A percentile compares a stretch with the other conserved stretches of the same genome.
Evolutionary conservation across 345 rosid species (phyloP).

Genomic region (Citrus trifoliata): DNA sequence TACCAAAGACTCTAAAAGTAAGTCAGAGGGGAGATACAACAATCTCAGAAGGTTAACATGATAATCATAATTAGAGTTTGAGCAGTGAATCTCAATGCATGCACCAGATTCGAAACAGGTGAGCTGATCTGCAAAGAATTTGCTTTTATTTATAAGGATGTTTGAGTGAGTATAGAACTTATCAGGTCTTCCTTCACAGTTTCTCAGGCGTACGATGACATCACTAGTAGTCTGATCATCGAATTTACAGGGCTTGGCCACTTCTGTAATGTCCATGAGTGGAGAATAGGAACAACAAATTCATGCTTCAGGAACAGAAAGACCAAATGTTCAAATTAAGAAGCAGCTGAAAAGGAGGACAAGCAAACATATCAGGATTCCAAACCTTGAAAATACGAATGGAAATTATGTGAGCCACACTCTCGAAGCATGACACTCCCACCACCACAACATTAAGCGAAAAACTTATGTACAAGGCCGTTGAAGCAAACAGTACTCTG

Average conservation of each 20-base stretch:
- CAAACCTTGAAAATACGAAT: neutral
- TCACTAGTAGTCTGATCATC: constrained; percentile 40
- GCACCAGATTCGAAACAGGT: constrained; percentile 19
- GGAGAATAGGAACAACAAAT: constrained; percentile 6
- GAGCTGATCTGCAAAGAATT: constrained; percentile 37
- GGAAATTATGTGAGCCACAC: neutral
- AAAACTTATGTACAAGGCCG: neutral
- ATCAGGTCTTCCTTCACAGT: constrained; percentile 42
- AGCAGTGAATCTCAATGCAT: constrained; percentile 36
- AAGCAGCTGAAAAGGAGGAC: neutral
- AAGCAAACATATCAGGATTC: neutral
- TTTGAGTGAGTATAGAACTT: constrained; percentile 35
- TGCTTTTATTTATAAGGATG: constrained; percentile 33
- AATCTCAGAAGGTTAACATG: constrained; percentile 42
- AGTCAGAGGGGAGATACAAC: constrained; percentile 32
- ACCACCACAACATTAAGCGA: neutral
- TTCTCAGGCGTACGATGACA: constrained; percentile 27
- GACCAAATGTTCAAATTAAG: neutral
- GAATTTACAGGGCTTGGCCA: constrained; percentile 26
- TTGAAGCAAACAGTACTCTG: neutral
- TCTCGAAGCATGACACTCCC: neutral
- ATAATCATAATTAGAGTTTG: constrained; percentile 34
- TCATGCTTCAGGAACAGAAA: constrained; percentile 36
- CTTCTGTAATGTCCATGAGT: constrained; percentile 35
- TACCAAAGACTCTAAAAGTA: constrained; percentile 32